Conservation (phyloP, 2,329 filamentous ascomycete genomes). For the Colletotrichum camelliae region DNA sequence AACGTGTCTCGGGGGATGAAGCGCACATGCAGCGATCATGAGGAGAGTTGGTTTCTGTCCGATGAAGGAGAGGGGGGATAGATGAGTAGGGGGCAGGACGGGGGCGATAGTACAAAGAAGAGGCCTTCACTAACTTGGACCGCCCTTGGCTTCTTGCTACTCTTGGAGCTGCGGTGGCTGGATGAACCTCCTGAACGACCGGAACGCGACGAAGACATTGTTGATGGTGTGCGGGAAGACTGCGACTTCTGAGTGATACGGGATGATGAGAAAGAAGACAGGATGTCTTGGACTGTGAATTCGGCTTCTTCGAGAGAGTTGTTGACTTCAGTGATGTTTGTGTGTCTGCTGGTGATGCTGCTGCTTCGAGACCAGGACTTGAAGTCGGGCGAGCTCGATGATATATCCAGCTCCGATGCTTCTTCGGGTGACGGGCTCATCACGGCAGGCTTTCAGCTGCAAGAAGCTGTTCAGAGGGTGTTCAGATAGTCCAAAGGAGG, state of each 20-base stretch:
- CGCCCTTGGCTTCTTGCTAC: slow-evolving; percentile 30
- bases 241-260: neutral
- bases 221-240: neutral
- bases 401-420: neutral
- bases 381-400: neutral
- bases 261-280: neutral
- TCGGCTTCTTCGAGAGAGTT: neutral
- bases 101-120: slow-evolving; percentile 29
- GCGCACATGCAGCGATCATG: neutral
- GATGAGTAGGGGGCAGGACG: neutral
- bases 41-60: neutral
- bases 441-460: neutral
- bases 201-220: slow-evolving; percentile 36
- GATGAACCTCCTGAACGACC: slow-evolving; percentile 23
- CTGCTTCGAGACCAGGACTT: neutral
- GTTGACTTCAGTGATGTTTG: neutral
- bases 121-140: slow-evolving; percentile 34
- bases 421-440: neutral
- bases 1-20: neutral
- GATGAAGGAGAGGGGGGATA: neutral
- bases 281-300: neutral
- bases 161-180: slow-evolving; percentile 26
- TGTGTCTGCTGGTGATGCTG: neutral
- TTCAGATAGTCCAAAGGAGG: neutral
- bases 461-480: neutral